Conservation (phyloP, 768 basidiomycete species). For the Pilatotrama ljubarskyi region DNA sequence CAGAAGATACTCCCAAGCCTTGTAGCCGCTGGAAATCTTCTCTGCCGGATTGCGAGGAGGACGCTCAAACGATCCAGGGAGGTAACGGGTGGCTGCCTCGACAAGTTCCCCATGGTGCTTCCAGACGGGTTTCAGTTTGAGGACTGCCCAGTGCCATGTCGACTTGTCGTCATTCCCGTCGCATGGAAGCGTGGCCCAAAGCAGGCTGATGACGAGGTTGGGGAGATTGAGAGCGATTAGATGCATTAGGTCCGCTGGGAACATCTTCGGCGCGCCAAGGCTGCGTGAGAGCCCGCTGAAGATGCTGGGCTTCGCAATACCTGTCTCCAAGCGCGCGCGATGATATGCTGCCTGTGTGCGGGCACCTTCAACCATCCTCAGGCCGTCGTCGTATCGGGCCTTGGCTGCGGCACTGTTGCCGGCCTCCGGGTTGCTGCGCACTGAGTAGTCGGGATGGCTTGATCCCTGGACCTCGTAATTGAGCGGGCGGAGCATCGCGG, state of each 20-base stretch:
- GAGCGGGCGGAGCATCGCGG: slow-evolving; percentile 31
- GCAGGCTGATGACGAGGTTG: slow-evolving; percentile 34
- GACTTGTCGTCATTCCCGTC: slow-evolving; percentile 23
- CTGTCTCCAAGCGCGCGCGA: slow-evolving; percentile 20
- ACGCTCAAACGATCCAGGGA: slow-evolving; percentile 42
- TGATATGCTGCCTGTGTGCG: no score
- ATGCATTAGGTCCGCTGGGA: slow-evolving; percentile 42
- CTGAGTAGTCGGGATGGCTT: slow-evolving; percentile 29
- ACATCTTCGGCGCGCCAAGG: slow-evolving; percentile 32
- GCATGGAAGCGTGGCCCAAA: slow-evolving; percentile 32
- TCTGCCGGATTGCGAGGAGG: slow-evolving; percentile 41
- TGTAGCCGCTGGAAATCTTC: slow-evolving; percentile 38
- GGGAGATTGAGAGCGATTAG: slow-evolving; percentile 36
- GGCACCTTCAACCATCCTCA: no score
- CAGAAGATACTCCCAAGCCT: slow-evolving; percentile 31
- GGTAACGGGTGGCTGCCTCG: slow-evolving; percentile 31
- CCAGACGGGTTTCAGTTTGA: slow-evolving; percentile 30
- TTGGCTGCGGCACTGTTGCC: no score
- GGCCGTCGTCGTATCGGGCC: no score
- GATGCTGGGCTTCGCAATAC: slow-evolving; percentile 38
- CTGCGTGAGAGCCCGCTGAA: slow-evolving; percentile 30
- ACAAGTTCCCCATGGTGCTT: slow-evolving; percentile 37
- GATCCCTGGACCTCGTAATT: slow-evolving; percentile 27
- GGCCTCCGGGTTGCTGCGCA: no score
- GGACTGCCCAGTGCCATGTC: slow-evolving; percentile 35